phyloP scores from a whole-genome alignment of 2,329 filamentous ascomycete species.

The Colletotrichum salicis region DNA sequence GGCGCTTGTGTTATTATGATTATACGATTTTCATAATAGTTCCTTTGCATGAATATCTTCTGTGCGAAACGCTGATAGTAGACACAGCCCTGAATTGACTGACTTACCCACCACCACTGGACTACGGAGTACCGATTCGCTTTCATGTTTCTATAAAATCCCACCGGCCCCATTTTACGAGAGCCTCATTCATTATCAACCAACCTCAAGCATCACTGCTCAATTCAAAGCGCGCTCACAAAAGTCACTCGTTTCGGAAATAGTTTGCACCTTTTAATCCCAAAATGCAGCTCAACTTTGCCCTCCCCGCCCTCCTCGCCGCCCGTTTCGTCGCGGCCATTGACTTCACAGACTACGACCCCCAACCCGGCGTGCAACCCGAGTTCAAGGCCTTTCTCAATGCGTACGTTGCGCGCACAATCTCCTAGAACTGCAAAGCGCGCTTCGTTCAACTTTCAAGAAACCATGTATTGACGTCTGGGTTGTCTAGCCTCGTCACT shows the following conservation, averaged over 20 bases:
- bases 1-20: neutral
- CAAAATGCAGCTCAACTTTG: neutral
- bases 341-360: slow-evolving; percentile 21
- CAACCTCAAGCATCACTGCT: neutral
- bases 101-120: neutral
- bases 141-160: neutral
- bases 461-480: neutral
- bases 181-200: neutral
- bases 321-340: slow-evolving; percentile 10
- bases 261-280: too few relatives aligned
- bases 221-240: too few relatives aligned
- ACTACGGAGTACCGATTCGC: neutral
- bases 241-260: neutral
- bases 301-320: neutral
- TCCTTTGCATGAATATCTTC: too few relatives aligned
- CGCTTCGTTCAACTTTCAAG: too few relatives aligned
- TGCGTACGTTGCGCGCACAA: neutral
- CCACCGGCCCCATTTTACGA: neutral
- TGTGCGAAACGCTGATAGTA: neutral
- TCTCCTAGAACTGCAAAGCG: too few relatives aligned
- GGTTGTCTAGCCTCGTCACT: slow-evolving; percentile 12
- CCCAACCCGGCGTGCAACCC: slow-evolving; percentile 17
- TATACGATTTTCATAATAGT: neutral
- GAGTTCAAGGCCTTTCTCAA: slow-evolving; percentile 22
- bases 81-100: neutral